A percentile compares a stretch with the other conserved stretches of the same genome.
Conservation (phyloP, 208 protist species). For the Crithidia mellificae region DNA sequence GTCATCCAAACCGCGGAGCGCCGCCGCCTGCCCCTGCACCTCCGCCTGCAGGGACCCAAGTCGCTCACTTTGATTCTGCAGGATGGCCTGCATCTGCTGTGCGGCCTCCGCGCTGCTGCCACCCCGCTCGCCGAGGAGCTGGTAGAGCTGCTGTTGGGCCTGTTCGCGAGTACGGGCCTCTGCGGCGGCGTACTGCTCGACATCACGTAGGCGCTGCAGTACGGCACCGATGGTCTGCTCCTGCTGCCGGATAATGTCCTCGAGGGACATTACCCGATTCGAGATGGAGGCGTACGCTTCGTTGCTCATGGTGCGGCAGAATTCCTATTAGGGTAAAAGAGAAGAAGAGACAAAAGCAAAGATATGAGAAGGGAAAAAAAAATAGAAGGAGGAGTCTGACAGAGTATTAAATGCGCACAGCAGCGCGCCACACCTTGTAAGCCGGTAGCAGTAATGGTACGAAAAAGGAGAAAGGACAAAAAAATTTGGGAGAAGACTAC, state of each 20-base stretch:
- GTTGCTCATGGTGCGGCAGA: slow-evolving; percentile 11
- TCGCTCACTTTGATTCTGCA: slow-evolving; percentile 55
- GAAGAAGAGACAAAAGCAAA: slow-evolving; percentile 16
- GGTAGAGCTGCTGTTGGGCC: slow-evolving; percentile 48
- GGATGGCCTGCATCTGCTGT: slow-evolving; percentile 19
- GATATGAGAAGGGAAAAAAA: no score
- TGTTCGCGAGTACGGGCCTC: slow-evolving; percentile 53
- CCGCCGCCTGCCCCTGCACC: slow-evolving; percentile 44
- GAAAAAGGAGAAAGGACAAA: neutral
- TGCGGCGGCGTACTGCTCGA: slow-evolving; percentile 72
- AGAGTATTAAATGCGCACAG: neutral
- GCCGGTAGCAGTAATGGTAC: neutral
- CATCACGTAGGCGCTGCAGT: slow-evolving; percentile 70
- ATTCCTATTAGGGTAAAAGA: neutral
- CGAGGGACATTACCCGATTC: slow-evolving; percentile 70
- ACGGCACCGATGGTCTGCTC: slow-evolving; percentile 61
- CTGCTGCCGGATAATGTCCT: slow-evolving; percentile 79
- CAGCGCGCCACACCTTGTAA: no score
- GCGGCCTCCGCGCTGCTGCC: slow-evolving; percentile 20
- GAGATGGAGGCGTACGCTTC: slow-evolving; percentile 53
- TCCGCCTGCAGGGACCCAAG: slow-evolving; percentile 62
- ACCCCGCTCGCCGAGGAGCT: slow-evolving; percentile 36
- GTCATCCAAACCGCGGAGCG: slow-evolving; percentile 53
- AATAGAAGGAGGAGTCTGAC: no score
- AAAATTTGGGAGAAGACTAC: no score